Base-by-base conservation (phyloP, 768 basidiomycete species). In the Termitomyces sp. region DNA sequence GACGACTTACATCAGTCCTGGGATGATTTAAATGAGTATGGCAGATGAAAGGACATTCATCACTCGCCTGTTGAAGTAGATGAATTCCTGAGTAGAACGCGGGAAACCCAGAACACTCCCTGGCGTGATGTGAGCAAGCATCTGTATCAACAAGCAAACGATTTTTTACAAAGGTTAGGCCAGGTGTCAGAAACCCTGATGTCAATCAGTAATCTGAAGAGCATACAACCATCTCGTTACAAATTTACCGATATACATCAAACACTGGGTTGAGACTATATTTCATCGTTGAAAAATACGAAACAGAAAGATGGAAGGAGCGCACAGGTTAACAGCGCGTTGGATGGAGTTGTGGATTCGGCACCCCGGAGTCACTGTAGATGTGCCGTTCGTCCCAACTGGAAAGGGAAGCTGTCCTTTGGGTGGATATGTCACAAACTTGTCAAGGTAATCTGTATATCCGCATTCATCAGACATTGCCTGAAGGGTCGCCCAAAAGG, bases 41-140 rank as follows among this genome's bases (percentile, higher is more conserved):
- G 25, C n/a, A 36, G 16, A 32, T 38, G 36, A 16, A n/a, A 31
- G 10, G 31, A 33, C 45, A 22, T 39, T 29, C 1, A n/a, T 32
- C 20, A 41, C 70, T 43, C 53, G 75, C 75, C 79, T 66, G 51
- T 82, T 81, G 67, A 82, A 82, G 62, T 81, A 82, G 31, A 81
- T 68, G 56, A 82, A 82, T 56, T 82, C 66, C 61, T 82, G 79
- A 2, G 78, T 82, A 7, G 77, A 74, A 13, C 79, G 76, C n/a
- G 86, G 86, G 74, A 85, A 87, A 7, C 87, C 87, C 18, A 88
- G 77, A 22, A 88, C 85, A 53, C 77, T 78, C 78, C 79, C 78
- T 78, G 41, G 20, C 20, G 38, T 33, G 16, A 18, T 13, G n/a
- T 33, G n/a, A 33, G 18, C 20, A 16, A 25, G 29, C 7, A 43